Base-by-base conservation (phyloP, 2,329 filamentous ascomycete species). In the Metarhizium anisopliae region DNA sequence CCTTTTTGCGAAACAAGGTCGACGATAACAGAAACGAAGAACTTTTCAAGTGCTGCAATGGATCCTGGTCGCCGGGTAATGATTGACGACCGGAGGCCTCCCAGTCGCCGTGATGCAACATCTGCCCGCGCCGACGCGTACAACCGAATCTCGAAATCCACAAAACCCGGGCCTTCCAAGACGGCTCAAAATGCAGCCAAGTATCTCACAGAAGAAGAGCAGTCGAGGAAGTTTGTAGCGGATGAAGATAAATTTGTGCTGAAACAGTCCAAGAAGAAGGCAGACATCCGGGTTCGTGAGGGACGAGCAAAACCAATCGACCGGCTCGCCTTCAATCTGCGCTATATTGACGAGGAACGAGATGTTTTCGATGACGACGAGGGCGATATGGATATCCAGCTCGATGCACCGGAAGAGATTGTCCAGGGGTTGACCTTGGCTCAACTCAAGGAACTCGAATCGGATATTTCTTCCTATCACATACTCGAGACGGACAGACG, bases 231-330 rank as follows among this genome's bases (percentile, higher is more conserved):
- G 66, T 99, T 94, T 79, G 89, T 97, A 20, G 89, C 93, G 53
- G 89, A 95, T 64, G 94, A 99, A 71, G 94, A 99, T 74, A 86
- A 87, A 61, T 99, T 99, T 67, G 94, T 97, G 56, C 77, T 99
- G 66, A 92, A 91, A 72, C 94, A 99, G 73, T 88, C 93, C 50
- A 99, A 97, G 79, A 97, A 95, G 77, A 97, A 96, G 77, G 93
- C 94, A 47, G 89, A 92, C 61, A 95, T 99, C 63, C 87, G 94
- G 45, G 91, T 97, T 50, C 89, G 91, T 63, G 92, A 95, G 70
- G 88, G 89, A 11, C 84, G 95, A 62, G 92, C 93, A 55, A 92
- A 90, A 67, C 89, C 93, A 10, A 93, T 97, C 65, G 94, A 99
- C 74, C 92, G 89, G 78, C 81, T 99, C 50, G 90, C 92, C 1